Evolutionary conservation across 192 early-diverging fungal species (phyloP).

Genomic region (Chytriomyces confervae): DNA sequence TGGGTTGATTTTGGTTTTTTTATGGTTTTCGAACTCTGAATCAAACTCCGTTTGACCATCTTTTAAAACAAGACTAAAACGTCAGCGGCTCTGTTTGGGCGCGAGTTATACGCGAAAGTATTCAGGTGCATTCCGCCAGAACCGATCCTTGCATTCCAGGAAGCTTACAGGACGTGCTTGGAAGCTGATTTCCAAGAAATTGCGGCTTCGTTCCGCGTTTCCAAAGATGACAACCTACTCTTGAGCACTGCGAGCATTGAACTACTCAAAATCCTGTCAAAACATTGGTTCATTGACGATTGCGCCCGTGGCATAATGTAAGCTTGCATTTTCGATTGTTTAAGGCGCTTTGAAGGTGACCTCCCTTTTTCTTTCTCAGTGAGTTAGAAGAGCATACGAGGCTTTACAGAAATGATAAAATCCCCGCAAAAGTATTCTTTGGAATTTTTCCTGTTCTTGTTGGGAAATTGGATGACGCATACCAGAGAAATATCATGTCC

Average conservation of each 20-base stretch:
- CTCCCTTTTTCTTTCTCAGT: neutral
- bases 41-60: neutral
- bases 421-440: slow-evolving; percentile 26
- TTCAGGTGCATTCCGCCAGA: slow-evolving; percentile 21
- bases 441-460: neutral
- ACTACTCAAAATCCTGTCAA: slow-evolving; percentile 23
- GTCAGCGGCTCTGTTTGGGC: neutral
- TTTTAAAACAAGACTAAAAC: neutral
- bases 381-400: slow-evolving; percentile 33
- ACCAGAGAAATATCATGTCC: slow-evolving; percentile 10
- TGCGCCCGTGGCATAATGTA: slow-evolving; percentile 34
- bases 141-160: neutral
- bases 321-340: neutral
- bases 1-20: no score
- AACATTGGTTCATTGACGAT: slow-evolving; percentile 35
- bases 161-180: neutral
- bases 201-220: neutral
- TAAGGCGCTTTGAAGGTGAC: neutral
- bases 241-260: neutral
- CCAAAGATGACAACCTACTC: neutral
- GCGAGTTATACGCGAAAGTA: neutral
- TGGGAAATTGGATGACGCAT: slow-evolving; percentile 2
- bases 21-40: no score
- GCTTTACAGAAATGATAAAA: slow-evolving; percentile 21
- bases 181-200: neutral